A percentile compares a stretch with the other conserved stretches of the same genome.
Conservation (phyloP, 768 basidiomycete species). For the Mycena latifolia region DNA sequence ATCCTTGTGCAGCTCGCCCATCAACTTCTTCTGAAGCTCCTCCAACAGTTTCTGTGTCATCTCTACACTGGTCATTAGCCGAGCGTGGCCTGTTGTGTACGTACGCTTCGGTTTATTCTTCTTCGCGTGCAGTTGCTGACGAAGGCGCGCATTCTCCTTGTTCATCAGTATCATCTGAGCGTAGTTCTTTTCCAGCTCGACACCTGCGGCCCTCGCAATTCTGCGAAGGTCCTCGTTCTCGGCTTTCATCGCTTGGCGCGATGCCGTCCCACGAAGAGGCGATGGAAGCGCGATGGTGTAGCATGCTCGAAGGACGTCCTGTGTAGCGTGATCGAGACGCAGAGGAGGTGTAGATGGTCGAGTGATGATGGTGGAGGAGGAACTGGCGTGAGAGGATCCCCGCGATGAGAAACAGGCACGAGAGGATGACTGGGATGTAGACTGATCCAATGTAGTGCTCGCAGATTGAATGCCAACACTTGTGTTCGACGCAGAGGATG, state of each 20-base stretch:
- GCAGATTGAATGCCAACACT: no score
- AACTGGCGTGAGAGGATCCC: no score
- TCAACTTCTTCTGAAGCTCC: neutral
- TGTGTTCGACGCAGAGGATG: neutral
- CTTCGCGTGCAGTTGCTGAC: no score
- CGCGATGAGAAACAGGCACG: neutral
- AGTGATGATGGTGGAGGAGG: neutral
- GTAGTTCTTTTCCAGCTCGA: constrained; percentile 17
- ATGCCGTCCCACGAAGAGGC: neutral
- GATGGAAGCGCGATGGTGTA: constrained; percentile 10
- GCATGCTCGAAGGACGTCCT: neutral
- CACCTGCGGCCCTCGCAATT: neutral
- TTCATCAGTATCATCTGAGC: no score
- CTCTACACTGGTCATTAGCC: neutral
- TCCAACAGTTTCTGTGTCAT: neutral
- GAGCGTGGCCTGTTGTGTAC: constrained; percentile 1
- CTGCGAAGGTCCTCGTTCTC: constrained; percentile 7
- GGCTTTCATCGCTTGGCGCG: constrained; percentile 6
- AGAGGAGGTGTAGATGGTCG: neutral
- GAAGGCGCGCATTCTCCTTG: no score
- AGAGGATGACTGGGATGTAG: no score
- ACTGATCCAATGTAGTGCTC: no score
- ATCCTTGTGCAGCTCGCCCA: neutral
- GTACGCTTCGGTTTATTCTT: constrained; percentile 6
- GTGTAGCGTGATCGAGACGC: neutral